These are phyloP conservation scores for Candida pseudoglaebosa DNA, from an alignment of 805 yeast genomes.

Conservation along the genomic window DNA sequence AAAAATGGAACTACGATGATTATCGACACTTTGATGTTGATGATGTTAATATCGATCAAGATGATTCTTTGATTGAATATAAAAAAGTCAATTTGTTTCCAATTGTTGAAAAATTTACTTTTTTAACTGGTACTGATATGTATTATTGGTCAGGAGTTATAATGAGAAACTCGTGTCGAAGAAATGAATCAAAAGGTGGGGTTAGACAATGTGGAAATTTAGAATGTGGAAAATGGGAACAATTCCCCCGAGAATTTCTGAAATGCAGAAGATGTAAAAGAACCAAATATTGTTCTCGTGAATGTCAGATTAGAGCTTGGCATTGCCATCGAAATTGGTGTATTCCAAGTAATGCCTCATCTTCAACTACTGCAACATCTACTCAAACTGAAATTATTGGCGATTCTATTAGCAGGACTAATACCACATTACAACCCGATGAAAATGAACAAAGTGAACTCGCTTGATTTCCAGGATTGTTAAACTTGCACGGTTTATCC, in stretches of 20 bases:
- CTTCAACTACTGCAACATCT: slow-evolving; percentile 15
- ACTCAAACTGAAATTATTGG: slow-evolving; percentile 1
- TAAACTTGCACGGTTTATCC: not conserved
- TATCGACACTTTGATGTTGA: slow-evolving; percentile 41
- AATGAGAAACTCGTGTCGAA: slow-evolving; percentile 91
- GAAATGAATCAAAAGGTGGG: slow-evolving; percentile 83
- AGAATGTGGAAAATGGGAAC: slow-evolving; percentile 93
- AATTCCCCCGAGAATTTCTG: slow-evolving; percentile 84
- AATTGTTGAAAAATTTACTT: slow-evolving; percentile 85
- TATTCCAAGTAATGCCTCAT: slow-evolving; percentile 42
- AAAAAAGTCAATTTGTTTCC: slow-evolving; percentile 73
- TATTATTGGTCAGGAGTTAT: slow-evolving; percentile 98
- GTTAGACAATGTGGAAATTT: slow-evolving; percentile 93
- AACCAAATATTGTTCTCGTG: slow-evolving; percentile 90
- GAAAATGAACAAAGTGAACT: slow-evolving; percentile 1
- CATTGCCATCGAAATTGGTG: slow-evolving; percentile 94
- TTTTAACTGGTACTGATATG: slow-evolving; percentile 68
- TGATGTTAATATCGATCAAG: slow-evolving; percentile 23
- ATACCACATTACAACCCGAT: not conserved
- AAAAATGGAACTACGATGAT: slow-evolving; percentile 39
- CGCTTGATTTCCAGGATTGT: not conserved
- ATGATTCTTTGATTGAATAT: slow-evolving; percentile 42
- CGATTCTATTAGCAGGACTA: not conserved
- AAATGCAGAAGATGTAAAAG: slow-evolving; percentile 92
- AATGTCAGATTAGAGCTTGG: slow-evolving; percentile 92